Conservation (phyloP, 2,329 filamentous ascomycete genomes). For the Chrysoporthe cubensis region DNA sequence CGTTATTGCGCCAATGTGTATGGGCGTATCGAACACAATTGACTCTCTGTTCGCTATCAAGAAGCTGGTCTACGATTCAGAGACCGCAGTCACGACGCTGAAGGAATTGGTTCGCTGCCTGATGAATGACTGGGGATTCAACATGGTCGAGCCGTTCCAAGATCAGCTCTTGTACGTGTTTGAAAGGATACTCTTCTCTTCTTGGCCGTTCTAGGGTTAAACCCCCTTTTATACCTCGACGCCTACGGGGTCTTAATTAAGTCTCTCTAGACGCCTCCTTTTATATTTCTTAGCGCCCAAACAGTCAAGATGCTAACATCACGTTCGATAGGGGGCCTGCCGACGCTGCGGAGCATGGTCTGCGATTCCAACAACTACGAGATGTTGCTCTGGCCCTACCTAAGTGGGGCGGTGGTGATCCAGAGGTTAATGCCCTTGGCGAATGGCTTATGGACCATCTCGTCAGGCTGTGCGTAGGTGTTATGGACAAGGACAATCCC, state of each 20-base stretch:
- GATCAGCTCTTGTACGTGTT: conserved; percentile 10
- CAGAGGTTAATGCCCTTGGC: conserved; percentile 29
- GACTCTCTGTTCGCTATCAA: conserved; percentile 26
- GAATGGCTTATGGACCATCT: conserved; percentile 29
- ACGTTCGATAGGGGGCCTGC: background rate
- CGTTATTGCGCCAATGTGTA: conserved; percentile 15
- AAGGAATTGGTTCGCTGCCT: conserved; percentile 14
- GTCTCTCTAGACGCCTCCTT: background rate
- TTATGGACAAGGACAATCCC: conserved; percentile 13
- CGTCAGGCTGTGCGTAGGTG: conserved; percentile 25
- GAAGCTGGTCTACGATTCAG: conserved; percentile 21
- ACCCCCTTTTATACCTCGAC: background rate
- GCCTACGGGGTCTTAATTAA: background rate
- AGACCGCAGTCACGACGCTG: conserved; percentile 17
- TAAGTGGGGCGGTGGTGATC: conserved; percentile 32
- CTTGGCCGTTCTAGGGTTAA: background rate
- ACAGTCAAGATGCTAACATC: background rate
- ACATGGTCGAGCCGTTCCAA: conserved; percentile 26
- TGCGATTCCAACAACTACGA: conserved; percentile 30
- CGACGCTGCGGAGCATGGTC: conserved; percentile 10
- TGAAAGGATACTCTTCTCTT: no score
- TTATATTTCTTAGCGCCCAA: background rate
- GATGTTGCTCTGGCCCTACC: conserved; percentile 27
- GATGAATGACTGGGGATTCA: conserved; percentile 23
- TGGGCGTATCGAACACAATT: conserved; percentile 22